Evolutionary conservation across 164 flowering plant genomes (phyloP).

Genomic region (Magnolia changhungtana): DNA sequence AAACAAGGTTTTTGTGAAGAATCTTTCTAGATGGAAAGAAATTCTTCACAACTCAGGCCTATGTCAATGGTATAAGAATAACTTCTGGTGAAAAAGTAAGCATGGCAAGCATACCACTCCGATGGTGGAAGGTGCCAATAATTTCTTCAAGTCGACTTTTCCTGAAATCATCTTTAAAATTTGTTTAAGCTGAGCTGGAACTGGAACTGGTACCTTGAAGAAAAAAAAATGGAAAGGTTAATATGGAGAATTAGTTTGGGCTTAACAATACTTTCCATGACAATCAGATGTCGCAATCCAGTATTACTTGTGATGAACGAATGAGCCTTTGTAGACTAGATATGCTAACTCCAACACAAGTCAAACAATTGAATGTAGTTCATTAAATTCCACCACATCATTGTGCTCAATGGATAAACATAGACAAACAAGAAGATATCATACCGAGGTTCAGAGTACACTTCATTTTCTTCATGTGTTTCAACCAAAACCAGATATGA

Average conservation of each 20-base stretch:
- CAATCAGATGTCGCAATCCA: background rate
- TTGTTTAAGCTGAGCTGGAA: constrained; percentile 18
- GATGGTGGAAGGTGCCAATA: constrained; percentile 58
- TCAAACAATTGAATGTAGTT: no score
- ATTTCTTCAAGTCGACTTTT: constrained; percentile 34
- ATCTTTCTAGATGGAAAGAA: no score
- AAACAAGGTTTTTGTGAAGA: background rate
- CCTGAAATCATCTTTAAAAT: constrained; percentile 15
- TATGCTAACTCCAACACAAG: no score
- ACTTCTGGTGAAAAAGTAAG: background rate
- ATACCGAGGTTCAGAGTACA: no score
- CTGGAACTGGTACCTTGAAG: constrained; percentile 26
- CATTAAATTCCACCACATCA: no score
- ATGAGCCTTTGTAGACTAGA: background rate
- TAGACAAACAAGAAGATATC: no score
- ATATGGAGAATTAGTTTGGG: background rate
- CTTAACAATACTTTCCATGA: background rate
- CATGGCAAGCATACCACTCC: constrained; percentile 43
- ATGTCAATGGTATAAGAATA: no score
- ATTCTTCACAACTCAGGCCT: no score
- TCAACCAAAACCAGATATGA: no score
- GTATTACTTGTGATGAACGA: background rate
- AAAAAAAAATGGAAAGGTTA: constrained; percentile 3
- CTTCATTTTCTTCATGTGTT: no score
- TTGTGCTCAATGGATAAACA: no score